Evolutionary conservation across 257 asterid species (phyloP), one percentile per base, ranked within the genome.

Genomic region (Plectranthus barbatus): DNA sequence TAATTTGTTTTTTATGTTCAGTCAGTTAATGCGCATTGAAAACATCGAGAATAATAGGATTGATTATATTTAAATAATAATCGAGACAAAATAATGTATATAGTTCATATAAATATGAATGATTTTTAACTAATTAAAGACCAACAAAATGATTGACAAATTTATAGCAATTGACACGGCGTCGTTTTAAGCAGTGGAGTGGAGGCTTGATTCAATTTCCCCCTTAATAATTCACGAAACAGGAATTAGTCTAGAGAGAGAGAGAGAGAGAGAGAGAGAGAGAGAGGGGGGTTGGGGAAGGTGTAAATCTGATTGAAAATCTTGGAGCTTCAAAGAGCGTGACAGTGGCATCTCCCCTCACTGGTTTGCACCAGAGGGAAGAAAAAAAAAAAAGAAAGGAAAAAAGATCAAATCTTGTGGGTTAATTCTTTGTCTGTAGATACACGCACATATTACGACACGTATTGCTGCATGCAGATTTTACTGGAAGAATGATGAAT

Each of bases 291-390:
- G n/a, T n/a, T 8, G 23, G 20, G 58, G 41, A 67, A 19, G 49
- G 48, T 53, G 80, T 63, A 70, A 75, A 73, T 80, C 74, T 67
- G 76, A 77, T 56, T 78, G 68, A 47, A 75, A 62, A 74, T 68
- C 71, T 48, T 3, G 59, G 59, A 47, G 42, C 58, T 4, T 24
- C 8, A 72, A 18, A 60, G 69, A 45, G 67, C 64, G 70, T 42
- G 74, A 33, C 75, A 74, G 62, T 74, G 75, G 74, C 65, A 72
- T 29, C 50, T 68, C 44, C 65, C 68, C 56, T 18, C 54, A 49
- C 51, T 63, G 50, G 64, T 79, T 64, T 60, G 76, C 81, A 66
- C 85, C 79, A 54, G 74, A 39, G 62, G 44, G 72, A 71, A 24
- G 31, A 26, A 26, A 26, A 26, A 26, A 19, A 5, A 45, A 60